Evolutionary conservation across 768 basidiomycete species (phyloP), one percentile per base, ranked within the genome.

Genomic region (Punctularia strigosozonata): DNA sequence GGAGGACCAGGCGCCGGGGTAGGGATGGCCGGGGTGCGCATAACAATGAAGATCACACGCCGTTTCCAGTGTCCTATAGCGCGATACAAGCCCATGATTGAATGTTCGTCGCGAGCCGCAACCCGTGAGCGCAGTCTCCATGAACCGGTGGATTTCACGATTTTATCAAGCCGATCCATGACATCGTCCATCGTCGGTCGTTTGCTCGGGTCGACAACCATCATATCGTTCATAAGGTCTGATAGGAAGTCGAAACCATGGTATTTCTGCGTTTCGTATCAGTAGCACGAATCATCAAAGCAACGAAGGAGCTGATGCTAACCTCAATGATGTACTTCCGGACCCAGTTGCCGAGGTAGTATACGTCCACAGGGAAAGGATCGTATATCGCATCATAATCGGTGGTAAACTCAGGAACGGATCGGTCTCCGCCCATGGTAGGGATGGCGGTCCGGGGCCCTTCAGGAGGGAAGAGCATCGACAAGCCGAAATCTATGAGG

Each of bases 401-500:
- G 39, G 33, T 3, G 33, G 31, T 26, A 7, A 5, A 7, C 10
- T 34, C 33, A 10, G 33, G 33, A 8, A 34, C 33, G 20, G 10
- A 10, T 19, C 20, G 33, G 33, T 34, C 33, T 19, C 33, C 8
- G 10, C 33, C 33, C 33, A 10, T 34, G 10, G 10, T 19, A 34
- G n/a, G n/a, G n/a, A n/a, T n/a, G n/a, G n/a, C n/a, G n/a, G n/a
- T n/a, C n/a, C n/a, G n/a, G n/a, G n/a, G n/a, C n/a, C n/a, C n/a
- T n/a, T n/a, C n/a, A n/a, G n/a, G n/a, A 1, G 36, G 25, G 23
- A 50, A 47, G 2, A 46, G 39, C 39, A 42, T 30, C 41, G 59
- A 32, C 17, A 45, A 46, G 8, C 58, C 62, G 39, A 58, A 65
- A 24, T 62, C 63, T 31, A 64, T 52, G 31, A 63, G 61, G 31